These are phyloP conservation scores for Avena insularis DNA, from an alignment of 176 grass and related monocot genomes.

Conservation along the genomic window DNA sequence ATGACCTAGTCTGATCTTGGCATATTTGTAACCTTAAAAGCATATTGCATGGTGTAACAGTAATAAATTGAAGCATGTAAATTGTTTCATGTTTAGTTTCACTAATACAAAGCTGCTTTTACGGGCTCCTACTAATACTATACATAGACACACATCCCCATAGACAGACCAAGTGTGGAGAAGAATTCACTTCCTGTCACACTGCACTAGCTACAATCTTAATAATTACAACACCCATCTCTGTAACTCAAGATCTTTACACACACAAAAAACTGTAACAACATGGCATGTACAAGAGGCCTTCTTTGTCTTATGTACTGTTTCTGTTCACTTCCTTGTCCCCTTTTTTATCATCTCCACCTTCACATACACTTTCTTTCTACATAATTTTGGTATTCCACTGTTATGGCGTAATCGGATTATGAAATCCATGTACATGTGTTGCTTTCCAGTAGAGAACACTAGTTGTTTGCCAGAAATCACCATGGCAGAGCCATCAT, in stretches of 20 bases:
- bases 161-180: constrained; percentile 19
- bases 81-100: not conserved
- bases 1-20: not conserved
- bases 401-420: not conserved
- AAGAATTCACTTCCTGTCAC: constrained; percentile 39
- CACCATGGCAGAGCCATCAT: constrained; percentile 34
- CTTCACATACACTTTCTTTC: constrained; percentile 17
- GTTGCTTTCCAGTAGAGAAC: constrained; percentile 36
- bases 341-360: constrained; percentile 25
- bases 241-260: constrained; percentile 13
- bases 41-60: no score
- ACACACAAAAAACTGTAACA: constrained; percentile 15
- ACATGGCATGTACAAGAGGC: constrained; percentile 3
- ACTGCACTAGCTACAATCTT: constrained; percentile 47
- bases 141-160: constrained; percentile 50
- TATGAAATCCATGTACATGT: constrained; percentile 36
- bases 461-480: constrained; percentile 20
- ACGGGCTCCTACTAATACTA: constrained; percentile 41
- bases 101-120: constrained; percentile 29
- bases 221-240: constrained; percentile 55
- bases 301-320: not conserved
- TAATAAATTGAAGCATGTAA: no score
- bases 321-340: not conserved
- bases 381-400: not conserved
- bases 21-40: no score